Conservation (phyloP, 148 eudicot species). For the Cornus suecica region DNA sequence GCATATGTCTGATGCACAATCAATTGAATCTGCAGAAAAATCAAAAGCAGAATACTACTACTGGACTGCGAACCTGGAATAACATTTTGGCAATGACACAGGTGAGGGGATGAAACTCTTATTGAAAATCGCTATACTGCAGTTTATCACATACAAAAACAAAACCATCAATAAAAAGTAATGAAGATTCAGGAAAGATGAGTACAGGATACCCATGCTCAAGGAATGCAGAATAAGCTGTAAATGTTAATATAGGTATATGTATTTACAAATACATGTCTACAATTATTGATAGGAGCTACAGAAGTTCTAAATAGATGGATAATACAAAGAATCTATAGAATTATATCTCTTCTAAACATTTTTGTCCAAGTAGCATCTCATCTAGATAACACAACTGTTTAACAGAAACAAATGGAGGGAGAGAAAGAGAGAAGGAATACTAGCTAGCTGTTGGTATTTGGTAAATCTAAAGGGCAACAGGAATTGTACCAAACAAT, state of each 20-base stretch:
- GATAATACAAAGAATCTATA: neutral
- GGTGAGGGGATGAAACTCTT: no score
- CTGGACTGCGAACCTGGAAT: no score
- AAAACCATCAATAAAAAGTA: conserved; percentile 16
- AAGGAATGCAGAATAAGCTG: neutral
- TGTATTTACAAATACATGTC: no score
- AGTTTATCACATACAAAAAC: conserved; percentile 21
- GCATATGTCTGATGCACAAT: no score
- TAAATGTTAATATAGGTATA: neutral
- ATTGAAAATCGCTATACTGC: conserved; percentile 89
- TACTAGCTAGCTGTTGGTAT: neutral
- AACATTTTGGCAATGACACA: no score
- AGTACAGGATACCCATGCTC: neutral
- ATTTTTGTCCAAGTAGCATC: neutral
- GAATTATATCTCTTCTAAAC: no score
- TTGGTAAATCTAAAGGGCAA: no score
- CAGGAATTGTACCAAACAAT: no score
- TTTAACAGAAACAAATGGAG: neutral
- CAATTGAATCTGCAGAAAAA: no score
- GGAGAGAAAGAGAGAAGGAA: neutral
- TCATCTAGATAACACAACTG: neutral
- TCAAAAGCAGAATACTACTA: no score
- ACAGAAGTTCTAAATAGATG: neutral
- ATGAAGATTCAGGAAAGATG: neutral
- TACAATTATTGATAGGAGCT: neutral